These are phyloP conservation scores for Leccinum pellstonianum DNA, from an alignment of 768 basidiomycete species.

Conservation along the genomic window DNA sequence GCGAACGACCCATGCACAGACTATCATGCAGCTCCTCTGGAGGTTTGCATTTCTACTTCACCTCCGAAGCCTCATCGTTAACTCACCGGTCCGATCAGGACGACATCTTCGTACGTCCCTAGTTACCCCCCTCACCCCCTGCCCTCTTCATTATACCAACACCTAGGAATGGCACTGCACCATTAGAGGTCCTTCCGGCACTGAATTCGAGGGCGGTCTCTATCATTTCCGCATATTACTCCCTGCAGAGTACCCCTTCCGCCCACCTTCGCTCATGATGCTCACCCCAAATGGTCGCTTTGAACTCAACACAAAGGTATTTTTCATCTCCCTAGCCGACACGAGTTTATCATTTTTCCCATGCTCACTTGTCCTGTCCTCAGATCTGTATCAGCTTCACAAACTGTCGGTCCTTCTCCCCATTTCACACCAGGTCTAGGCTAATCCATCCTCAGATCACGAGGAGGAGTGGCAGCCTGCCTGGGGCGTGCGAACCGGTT, in stretches of 20 bases:
- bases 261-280: conserved; percentile 93
- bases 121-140: conserved; percentile 4
- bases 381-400: conserved; percentile 95
- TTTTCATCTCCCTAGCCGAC: conserved; percentile 20
- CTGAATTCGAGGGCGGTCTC: conserved; percentile 93
- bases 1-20: conserved; percentile 82
- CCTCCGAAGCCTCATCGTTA: neutral
- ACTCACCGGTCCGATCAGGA: conserved; percentile 46
- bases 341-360: conserved; percentile 12
- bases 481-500: conserved; percentile 95
- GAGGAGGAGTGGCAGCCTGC: conserved; percentile 98
- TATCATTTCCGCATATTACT: conserved; percentile 92
- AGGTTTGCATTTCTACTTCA: conserved; percentile 45
- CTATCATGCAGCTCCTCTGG: conserved; percentile 77
- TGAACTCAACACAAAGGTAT: conserved; percentile 91
- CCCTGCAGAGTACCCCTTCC: conserved; percentile 94
- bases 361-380: conserved; percentile 6
- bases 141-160: conserved; percentile 19
- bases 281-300: conserved; percentile 97
- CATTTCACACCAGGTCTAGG: conserved; percentile 29
- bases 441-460: conserved; percentile 59
- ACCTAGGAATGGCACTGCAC: conserved; percentile 94
- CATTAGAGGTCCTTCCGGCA: conserved; percentile 82
- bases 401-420: conserved; percentile 56
- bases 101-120: conserved; percentile 75